phyloP scores from a whole-genome alignment of 768 basidiomycete species.

The Agrocybe pediades region DNA sequence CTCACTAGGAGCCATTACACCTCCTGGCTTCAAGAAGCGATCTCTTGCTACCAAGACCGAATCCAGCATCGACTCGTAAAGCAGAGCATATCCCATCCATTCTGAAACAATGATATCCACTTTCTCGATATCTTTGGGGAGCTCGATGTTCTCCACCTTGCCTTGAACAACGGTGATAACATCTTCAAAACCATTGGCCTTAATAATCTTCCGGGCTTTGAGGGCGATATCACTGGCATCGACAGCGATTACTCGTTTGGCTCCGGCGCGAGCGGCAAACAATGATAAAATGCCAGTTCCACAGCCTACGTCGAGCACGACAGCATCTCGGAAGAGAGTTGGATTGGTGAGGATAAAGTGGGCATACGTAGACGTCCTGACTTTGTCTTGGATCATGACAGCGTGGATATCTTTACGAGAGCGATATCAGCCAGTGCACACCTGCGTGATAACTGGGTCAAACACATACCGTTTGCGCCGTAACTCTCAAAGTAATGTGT shows the following conservation, averaged over 20 bases:
- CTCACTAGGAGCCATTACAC: constrained; percentile 91
- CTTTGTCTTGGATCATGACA: constrained; percentile 95
- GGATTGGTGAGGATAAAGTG: constrained; percentile 88
- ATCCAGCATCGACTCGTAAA: constrained; percentile 98
- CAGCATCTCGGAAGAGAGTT: constrained; percentile 75
- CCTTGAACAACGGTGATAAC: constrained; percentile 87
- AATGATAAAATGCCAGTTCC: constrained; percentile 93
- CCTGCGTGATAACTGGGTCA: not conserved
- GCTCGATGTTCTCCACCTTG: constrained; percentile 84
- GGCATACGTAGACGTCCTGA: constrained; percentile 91
- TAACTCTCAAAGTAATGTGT: constrained; percentile 94
- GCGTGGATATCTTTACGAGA: constrained; percentile 80
- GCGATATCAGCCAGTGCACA: not conserved
- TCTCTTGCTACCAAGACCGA: constrained; percentile 90
- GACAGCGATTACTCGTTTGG: constrained; percentile 87
- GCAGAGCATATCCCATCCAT: constrained; percentile 94
- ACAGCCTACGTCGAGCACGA: constrained; percentile 95
- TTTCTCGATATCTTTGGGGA: constrained; percentile 70
- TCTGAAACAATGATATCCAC: constrained; percentile 97
- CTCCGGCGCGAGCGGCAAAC: constrained; percentile 88
- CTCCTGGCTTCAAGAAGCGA: constrained; percentile 73
- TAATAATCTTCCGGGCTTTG: constrained; percentile 78
- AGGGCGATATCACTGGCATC: constrained; percentile 86
- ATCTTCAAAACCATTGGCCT: constrained; percentile 69
- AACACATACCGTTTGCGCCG: constrained; percentile 71